Conservation (phyloP, 2,329 filamentous ascomycete genomes). For the Diaporthe sp. region DNA sequence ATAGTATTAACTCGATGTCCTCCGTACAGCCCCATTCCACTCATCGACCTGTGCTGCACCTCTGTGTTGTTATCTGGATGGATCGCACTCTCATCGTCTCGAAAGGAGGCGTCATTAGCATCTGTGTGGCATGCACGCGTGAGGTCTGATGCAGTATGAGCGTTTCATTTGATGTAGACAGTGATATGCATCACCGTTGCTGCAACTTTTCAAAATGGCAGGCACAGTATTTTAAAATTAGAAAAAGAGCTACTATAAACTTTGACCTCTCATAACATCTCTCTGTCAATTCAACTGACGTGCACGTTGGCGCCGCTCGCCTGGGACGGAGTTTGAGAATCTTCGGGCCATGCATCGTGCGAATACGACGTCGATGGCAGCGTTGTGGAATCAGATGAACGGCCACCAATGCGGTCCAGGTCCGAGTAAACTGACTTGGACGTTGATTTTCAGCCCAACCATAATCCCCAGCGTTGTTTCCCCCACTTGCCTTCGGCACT, state of each 20-base stretch:
- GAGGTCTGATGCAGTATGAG: neutral
- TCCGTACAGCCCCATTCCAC: too few species aligned
- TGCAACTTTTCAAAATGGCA: neutral
- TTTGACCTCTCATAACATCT: neutral
- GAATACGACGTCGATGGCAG: neutral
- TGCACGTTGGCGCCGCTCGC: neutral
- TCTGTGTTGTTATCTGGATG: neutral
- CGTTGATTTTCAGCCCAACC: neutral
- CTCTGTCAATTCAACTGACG: neutral
- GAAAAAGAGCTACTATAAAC: neutral
- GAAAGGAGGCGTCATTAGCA: neutral
- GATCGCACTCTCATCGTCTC: neutral
- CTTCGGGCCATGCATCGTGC: neutral
- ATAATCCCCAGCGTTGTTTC: slow-evolving; percentile 10
- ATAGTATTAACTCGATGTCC: too few species aligned
- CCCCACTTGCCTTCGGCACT: slow-evolving; percentile 16
- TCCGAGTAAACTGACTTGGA: neutral
- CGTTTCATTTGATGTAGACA: neutral
- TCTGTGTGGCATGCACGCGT: neutral
- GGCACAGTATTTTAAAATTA: neutral
- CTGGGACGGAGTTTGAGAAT: neutral
- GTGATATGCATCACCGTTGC: neutral
- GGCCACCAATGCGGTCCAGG: neutral
- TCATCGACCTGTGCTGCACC: neutral
- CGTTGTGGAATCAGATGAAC: slow-evolving; percentile 13